Evolutionary conservation across 2,329 filamentous ascomycete genomes (phyloP), one percentile per base, ranked within the genome.

Genomic region (Aspergillus texensis): DNA sequence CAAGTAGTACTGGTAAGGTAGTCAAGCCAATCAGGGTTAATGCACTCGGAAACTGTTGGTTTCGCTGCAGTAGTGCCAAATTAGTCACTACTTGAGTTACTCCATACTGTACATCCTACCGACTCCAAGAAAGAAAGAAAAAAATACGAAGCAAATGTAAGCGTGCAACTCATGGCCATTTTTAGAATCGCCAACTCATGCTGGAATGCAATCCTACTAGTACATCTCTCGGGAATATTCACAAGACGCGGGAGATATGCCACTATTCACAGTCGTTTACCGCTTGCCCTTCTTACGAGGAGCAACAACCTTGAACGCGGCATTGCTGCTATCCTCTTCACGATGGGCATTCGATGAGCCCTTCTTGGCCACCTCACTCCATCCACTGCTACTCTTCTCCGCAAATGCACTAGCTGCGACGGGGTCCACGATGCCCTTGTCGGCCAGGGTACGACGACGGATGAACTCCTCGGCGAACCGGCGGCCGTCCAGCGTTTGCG

Each of bases 281-380:
- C 91, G 90, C 75, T 90, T 84, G 46, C 85, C 89, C 87, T 97
- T 97, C 88, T 97, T 98, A 79, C 95, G 94, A 67, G 89, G 86
- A 16, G 92, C 88, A 12, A 98, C 94, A 59, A 98, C 92, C 83
- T 95, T 95, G 82, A 97, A 98, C 57, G 87, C 87, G 11, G 89
- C 79, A 65, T 77, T 81, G 65, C 77, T 79, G 65, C 74, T 77
- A 75, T 76, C 75, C 70, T 80, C 77, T 55, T 82, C 77, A 36
- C 85, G 84, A 65, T 82, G 83, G 56, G 77, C 75, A 61, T 82
- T 81, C 56, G 71, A 74, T 57, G 80, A 82, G 28, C 91, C 91
- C 84, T 97, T 97, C 89, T 98, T 98, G 1, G 95, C 95, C 58
- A 99, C 95, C 80, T 98, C 95, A 71, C 86, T 97, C 95, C 95